Base-by-base conservation (phyloP, 495 filamentous ascomycete genomes). In the Xylaria palmicola region DNA sequence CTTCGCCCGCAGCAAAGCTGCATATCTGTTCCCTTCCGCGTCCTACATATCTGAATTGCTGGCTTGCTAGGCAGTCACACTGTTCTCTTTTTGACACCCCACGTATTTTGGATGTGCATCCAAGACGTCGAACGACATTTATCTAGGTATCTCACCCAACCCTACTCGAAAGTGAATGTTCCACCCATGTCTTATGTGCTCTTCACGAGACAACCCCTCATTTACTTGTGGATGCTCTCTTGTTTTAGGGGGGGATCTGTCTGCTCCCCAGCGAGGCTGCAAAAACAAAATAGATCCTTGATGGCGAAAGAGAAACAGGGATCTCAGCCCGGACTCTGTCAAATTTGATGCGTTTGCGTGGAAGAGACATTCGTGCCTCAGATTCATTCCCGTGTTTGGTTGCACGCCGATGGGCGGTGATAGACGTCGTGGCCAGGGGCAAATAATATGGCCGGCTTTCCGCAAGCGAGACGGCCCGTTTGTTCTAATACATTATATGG, bases 181-280 rank as follows among this genome's bases (percentile, higher is more conserved):
- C 57, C 24, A 51, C 48, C 47, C 48, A 36, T 52, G 48, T 60
- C 57, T 60, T 60, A 60, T 37, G 44, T 60, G 37, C 36, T 39
- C 52, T 59, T 41, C 37, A 40, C 57, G 47, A 37, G 27, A 60
- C 37, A 60, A 60, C 57, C 57, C 57, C 57, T 60, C 57, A 60
- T 43, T 52, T 43, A 20, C 32, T 12, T 39, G 53, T 43, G 53
- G 53, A 56, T 56, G 24, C 20, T 20, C 27, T 24, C 15, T 32
- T 7, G 29, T 15, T 7, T 30, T 56, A 29, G 27, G 17, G 22
- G 9, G 36, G 20, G 24, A 29, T 19, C 13, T 27, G 20, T 24
- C 36, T 29, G 20, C n/a, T n/a, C n/a, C n/a, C n/a, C n/a, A n/a
- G n/a, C 19, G 36, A 41, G 24, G 22, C 20, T 54, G 37, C 2